phyloP scores from a whole-genome alignment of 768 basidiomycete species.

The Leucosporidium yakuticum region DNA sequence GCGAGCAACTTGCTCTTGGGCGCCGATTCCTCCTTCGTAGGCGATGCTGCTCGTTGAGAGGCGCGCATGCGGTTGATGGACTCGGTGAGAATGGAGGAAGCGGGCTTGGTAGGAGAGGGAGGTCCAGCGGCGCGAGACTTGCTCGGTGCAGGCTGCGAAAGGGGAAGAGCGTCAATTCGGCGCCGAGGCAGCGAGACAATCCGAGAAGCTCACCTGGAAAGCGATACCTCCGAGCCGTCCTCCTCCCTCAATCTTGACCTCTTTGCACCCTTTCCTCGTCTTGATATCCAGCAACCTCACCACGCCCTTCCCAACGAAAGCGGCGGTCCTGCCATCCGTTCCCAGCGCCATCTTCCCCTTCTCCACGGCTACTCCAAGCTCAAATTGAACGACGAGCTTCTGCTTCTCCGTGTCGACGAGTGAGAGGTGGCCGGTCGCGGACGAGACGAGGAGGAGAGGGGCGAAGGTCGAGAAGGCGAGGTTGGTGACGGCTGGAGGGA shows the following conservation, averaged over 20 bases:
- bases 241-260: neutral
- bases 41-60: neutral
- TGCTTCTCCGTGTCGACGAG: neutral
- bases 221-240: neutral
- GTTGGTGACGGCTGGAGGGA: neutral
- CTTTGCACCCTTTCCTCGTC: neutral
- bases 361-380: neutral
- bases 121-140: neutral
- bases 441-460: neutral
- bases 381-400: neutral
- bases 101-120: neutral
- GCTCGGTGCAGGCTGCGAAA: neutral
- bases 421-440: neutral
- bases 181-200: neutral
- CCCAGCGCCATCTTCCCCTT: neutral
- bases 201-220: neutral
- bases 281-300: neutral
- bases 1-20: neutral
- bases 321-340: neutral
- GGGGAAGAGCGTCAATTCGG: neutral
- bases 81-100: neutral
- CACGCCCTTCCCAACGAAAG: neutral
- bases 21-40: neutral
- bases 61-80: conserved; percentile 1
- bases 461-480: neutral